Evolutionary conservation across 495 filamentous ascomycete genomes (phyloP), one percentile per base, ranked within the genome.

Genomic region (Aspergillus biplanus): DNA sequence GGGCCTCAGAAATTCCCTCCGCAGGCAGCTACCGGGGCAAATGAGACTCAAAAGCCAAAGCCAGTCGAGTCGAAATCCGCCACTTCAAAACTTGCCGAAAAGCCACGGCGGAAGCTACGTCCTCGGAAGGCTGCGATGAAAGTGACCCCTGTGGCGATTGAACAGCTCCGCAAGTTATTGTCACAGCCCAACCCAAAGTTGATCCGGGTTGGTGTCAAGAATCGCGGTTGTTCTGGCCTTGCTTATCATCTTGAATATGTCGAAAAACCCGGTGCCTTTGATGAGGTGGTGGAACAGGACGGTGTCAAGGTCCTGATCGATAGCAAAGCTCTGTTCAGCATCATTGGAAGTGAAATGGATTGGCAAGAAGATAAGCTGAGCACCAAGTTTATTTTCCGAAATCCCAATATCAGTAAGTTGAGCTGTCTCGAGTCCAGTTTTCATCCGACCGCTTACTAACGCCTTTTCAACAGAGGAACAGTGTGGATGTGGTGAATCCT

Each of bases 281-380:
- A 99, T 72, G 95, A 99, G 72, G 80, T 89, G 59, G 93, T 99
- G 13, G 93, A 95, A 70, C 96, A 98, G 72, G 95, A 97, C 67
- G 95, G 93, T 4, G 95, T 99, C 13, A 95, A 90, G 80, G 96
- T 99, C 35, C 70, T 99, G 75, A 92, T 99, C 58, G 95, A 99
- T 78, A 93, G 90, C 78, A 98, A 97, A 78, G 95, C 95, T 62
- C 79, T 99, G 61, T 95, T 99, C 68, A 97, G 92, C 71, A 97
- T 99, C 48, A 97, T 99, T 73, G 95, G 96, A 8, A 97, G 91
- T 68, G 95, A 98, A 82, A 99, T 99, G 95, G 95, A 99, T 71
- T 99, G 93, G 94, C 85, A 94, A 3, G 93, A 98, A 76, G 96
- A 97, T 69, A 96, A 94, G 76, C 73, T 99, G 68, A 96, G 86